Conservation (phyloP, 257 asterid genomes). For the Jacaranda copaia region DNA sequence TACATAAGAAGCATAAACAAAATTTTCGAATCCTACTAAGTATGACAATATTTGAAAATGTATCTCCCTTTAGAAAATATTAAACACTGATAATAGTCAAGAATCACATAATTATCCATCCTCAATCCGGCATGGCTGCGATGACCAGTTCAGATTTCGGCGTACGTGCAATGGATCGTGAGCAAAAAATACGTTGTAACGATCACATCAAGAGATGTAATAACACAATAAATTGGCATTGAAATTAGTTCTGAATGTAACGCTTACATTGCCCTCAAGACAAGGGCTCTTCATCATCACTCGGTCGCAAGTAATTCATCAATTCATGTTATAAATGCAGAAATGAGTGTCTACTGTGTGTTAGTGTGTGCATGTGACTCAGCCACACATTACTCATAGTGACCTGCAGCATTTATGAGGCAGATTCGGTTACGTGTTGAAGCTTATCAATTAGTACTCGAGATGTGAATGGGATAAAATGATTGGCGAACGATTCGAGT, state of each 20-base stretch:
- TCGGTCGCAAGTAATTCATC: neutral
- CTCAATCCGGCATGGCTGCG: neutral
- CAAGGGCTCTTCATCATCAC: slow-evolving; percentile 40
- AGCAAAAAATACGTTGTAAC: neutral
- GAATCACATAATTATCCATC: neutral
- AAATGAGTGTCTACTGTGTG: neutral
- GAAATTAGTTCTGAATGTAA: slow-evolving; percentile 6
- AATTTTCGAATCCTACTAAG: too few relatives aligned
- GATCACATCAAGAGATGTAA: slow-evolving; percentile 16
- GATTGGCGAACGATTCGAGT: too few relatives aligned
- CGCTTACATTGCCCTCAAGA: slow-evolving; percentile 44
- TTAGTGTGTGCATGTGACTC: neutral
- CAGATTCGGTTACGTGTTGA: neutral
- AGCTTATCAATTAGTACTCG: neutral
- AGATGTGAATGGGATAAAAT: too few relatives aligned
- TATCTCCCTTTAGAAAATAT: too few relatives aligned
- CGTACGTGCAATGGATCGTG: neutral
- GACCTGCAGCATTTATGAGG: slow-evolving; percentile 12
- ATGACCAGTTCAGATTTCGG: too few relatives aligned
- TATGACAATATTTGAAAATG: too few relatives aligned
- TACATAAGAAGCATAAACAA: too few relatives aligned
- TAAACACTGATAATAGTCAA: too few relatives aligned
- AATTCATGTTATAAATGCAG: neutral
- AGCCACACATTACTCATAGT: neutral
- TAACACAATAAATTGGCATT: slow-evolving; percentile 14